Base-by-base conservation (phyloP, 2,329 filamentous ascomycete genomes). In the Colletotrichum navitas region DNA sequence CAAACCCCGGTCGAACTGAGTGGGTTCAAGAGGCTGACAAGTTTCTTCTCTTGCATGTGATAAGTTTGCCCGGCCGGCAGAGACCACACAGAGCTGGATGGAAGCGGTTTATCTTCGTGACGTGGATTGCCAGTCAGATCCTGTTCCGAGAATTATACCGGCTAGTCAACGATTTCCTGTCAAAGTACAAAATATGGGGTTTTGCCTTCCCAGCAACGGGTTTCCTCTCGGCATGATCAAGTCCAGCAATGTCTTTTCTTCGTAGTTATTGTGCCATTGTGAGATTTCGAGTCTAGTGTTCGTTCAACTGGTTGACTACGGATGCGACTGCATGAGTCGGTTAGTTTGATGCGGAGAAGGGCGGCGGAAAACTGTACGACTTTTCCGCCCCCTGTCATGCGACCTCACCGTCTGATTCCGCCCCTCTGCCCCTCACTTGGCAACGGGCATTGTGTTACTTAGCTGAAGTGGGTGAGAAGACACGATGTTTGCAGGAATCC, bases 351-450 rank as follows among this genome's bases (percentile, higher is more conserved):
- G 52, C 47, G 49, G 61, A 21, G 29, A n/a, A 36, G 52, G 60
- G 67, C 71, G 71, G 69, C 71, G 71, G 69, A 43, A 69, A 65
- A 68, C 63, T 74, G 39, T 12, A 41, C 47, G 45, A 55, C 29
- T 67, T 73, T 43, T 66, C 70, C 58, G 64, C 66, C 56, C 43
- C 59, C 41, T 64, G 52, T 63, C 55, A 45, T 36, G 39, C 45
- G 41, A 66, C 54, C 54, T 60, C 52, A 36, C 45, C 58, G 41
- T 58, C 67, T 32, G 47, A 51, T 51, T 21, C 18, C n/a, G 43
- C 68, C 67, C 71, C 62, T 66, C 67, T 47, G 12, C 71, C 63
- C 71, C 71, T 64, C 71, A 34, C 68, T 73, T 71, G 63, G 59
- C 54, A 47, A 54, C 26, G 52, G 45, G 52, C 54, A 52, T 68